phyloP scores from a whole-genome alignment of 2,329 filamentous ascomycete species.

The Alternaria consortialis region DNA sequence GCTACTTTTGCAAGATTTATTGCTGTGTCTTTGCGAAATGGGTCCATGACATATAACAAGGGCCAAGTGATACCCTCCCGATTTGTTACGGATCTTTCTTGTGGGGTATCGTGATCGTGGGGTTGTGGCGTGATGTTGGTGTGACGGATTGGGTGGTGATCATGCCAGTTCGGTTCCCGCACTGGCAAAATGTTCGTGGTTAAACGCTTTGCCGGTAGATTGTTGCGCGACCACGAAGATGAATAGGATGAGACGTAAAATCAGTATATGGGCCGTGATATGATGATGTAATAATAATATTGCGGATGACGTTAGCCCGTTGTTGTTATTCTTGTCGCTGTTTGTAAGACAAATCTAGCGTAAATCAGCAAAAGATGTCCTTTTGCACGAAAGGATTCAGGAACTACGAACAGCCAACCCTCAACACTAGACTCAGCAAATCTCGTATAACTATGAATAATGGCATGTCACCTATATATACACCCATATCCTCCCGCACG shows the following conservation, averaged over 20 bases:
- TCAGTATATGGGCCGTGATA: conserved; percentile 1
- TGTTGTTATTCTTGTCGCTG: neutral
- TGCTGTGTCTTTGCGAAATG: conserved; percentile 24
- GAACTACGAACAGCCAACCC: neutral
- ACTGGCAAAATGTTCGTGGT: conserved; percentile 21
- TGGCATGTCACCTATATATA: conserved; percentile 11
- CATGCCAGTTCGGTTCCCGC: conserved; percentile 28
- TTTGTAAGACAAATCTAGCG: neutral
- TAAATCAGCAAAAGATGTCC: neutral
- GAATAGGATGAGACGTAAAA: conserved; percentile 2
- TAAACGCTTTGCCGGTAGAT: conserved; percentile 31
- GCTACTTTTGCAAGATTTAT: conserved; percentile 35
- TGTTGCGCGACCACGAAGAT: conserved; percentile 21
- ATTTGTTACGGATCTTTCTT: neutral
- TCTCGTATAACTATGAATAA: neutral
- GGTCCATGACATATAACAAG: conserved; percentile 30
- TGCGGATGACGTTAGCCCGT: neutral
- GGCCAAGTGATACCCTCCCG: neutral
- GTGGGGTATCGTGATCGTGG: conserved; percentile 32
- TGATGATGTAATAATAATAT: neutral
- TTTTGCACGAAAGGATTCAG: too few relatives aligned
- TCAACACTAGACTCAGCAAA: neutral
- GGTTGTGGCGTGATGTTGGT: conserved; percentile 45
- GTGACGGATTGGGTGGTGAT: conserved; percentile 35
- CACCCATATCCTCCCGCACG: conserved; percentile 6